phyloP scores from a whole-genome alignment of 495 filamentous ascomycete genomes.

The Podospora bellae-mahoneyi region DNA sequence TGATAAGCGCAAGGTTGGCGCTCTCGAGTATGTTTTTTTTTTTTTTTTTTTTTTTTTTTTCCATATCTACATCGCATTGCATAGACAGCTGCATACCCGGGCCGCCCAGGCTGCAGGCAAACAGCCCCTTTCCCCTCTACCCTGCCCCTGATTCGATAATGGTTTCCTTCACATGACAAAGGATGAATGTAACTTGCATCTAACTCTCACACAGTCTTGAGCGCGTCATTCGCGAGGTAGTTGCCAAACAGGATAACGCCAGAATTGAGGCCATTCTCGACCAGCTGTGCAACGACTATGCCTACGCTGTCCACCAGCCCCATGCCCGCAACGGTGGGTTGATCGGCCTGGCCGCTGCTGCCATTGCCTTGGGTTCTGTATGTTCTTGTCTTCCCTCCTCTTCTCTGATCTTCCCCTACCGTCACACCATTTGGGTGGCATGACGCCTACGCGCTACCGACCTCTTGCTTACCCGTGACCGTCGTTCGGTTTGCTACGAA shows the following conservation, averaged over 20 bases:
- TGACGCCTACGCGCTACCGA: background rate
- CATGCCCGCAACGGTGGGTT: conserved; percentile 95
- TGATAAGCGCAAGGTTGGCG: conserved; percentile 93
- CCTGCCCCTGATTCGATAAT: conserved; percentile 5
- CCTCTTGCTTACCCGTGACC: conserved; percentile 11
- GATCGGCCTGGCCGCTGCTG: conserved; percentile 93
- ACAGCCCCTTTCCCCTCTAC: background rate
- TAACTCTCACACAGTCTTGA: conserved; percentile 52
- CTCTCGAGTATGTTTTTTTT: conserved; percentile 74
- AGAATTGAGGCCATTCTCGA: conserved; percentile 81
- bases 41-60: background rate
- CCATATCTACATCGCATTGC: background rate
- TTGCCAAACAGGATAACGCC: conserved; percentile 66
- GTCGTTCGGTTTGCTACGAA: background rate
- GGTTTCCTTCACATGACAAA: background rate
- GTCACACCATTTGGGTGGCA: background rate
- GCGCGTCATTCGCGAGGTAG: conserved; percentile 81
- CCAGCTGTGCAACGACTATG: conserved; percentile 96
- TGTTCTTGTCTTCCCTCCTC: conserved; percentile 34
- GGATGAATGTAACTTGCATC: conserved; percentile 1
- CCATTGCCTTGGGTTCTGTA: conserved; percentile 91
- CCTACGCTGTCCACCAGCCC: conserved; percentile 95
- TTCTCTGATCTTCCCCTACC: background rate
- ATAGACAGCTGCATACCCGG: conserved; percentile 12
- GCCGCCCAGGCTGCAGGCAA: conserved; percentile 1